Evolutionary conservation across 139 green algal genomes (phyloP), one percentile per base, ranked within the genome.

Genomic region (Edaphochlamys debaryana): DNA sequence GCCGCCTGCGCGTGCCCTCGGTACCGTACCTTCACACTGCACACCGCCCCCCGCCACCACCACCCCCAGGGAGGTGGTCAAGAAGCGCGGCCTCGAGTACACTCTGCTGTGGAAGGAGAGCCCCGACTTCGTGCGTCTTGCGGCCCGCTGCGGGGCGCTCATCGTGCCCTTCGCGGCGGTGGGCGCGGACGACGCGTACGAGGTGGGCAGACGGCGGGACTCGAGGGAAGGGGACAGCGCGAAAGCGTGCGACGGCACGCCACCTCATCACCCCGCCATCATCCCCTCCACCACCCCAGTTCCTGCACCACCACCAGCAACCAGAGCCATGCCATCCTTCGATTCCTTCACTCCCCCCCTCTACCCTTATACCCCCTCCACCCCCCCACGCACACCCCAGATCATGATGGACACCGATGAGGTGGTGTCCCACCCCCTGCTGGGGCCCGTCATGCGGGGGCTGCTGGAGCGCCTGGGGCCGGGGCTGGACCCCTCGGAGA

Each of bases 61-160:
- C n/a, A 13, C 30, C 27, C 48, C 41, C 79, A 86, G 79, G 45
- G 86, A 89, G 73, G 75, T 89, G 41, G 38, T 69, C 2, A 87
- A 85, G 74, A 68, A 64, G 36, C 88, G 84, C n/a, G 90, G 87
- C n/a, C 87, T 95, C 69, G 77, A 96, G 86, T 97, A 98, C 80
- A 82, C 93, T 84, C 87, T 98, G 45, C 82, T 95, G 40, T 98
- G 95, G 95, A 91, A 86, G 82, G 87, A 93, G 2, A 88, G 79
- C 50, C 88, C 89, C 1, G 95, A 98, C 85, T 96, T 98, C 86
- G 92, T 97, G 69, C 88, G 94, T 29, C 89, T 97, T 87, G 95
- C 95, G 8, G 85, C 89, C 40, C 90, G 87, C 48, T 86, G 88
- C 56, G 86, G 88, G 29, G 94, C 94, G 9, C 86, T 93, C 50